These are phyloP conservation scores for Plasmodium cynomolgi DNA, from an alignment of 169 alveolate genomes.

Conservation along the genomic window DNA sequence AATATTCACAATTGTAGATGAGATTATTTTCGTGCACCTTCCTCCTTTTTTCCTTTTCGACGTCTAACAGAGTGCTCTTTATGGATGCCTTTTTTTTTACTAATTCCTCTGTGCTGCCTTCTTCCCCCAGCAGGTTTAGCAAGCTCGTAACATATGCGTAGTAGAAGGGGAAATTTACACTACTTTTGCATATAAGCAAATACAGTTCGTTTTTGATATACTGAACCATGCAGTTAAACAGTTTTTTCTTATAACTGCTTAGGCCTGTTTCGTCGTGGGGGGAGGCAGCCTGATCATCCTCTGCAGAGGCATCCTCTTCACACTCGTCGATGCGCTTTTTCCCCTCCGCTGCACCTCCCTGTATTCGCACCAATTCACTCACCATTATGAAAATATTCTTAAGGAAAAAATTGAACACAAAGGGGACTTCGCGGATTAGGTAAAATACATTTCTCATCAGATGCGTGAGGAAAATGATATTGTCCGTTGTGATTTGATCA, in stretches of 20 bases:
- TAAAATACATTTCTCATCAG: slow-evolving; percentile 46
- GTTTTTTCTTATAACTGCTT: slow-evolving; percentile 2
- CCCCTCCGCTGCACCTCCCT: not conserved
- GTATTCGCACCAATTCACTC: slow-evolving; percentile 9
- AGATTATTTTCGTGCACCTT: not conserved
- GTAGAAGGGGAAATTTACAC: slow-evolving; percentile 30
- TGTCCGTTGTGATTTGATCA: slow-evolving; percentile 31
- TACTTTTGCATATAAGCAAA: slow-evolving; percentile 32
- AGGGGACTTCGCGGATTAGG: slow-evolving; percentile 47
- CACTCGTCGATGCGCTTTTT: not conserved
- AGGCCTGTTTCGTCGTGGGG: not conserved
- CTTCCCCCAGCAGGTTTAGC: slow-evolving; percentile 33
- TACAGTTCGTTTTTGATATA: slow-evolving; percentile 46
- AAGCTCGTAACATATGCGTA: slow-evolving; percentile 38
- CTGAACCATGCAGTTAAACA: slow-evolving; percentile 21
- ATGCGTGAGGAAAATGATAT: slow-evolving; percentile 41
- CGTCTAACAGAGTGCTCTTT: not conserved
- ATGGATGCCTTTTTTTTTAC: slow-evolving; percentile 4
- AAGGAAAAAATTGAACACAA: slow-evolving; percentile 49
- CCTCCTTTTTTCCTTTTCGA: not conserved
- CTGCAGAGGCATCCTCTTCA: not conserved
- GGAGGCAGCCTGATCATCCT: not conserved
- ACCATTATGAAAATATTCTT: slow-evolving; percentile 18
- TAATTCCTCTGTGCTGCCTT: slow-evolving; percentile 53
- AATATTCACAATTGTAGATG: not conserved